Base-by-base conservation (phyloP, 1,139 yeast genomes). In the Geotrichum candidum region DNA sequence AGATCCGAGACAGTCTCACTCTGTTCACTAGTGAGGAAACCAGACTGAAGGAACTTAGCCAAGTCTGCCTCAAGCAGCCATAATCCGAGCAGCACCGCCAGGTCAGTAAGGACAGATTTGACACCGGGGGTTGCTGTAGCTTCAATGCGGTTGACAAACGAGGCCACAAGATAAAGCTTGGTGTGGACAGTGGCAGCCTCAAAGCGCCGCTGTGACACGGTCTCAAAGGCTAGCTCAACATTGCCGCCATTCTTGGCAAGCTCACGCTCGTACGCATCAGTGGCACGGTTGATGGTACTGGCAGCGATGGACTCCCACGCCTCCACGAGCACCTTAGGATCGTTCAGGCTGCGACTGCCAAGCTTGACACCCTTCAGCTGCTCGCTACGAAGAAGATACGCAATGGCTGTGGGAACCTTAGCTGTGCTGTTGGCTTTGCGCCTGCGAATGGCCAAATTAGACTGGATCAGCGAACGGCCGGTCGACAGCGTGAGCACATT, bases 401-500 rank as follows among this genome's bases (percentile, higher is more conserved):
- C 60, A 3, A 67, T 66, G 29, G 68, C 68, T 23, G 65, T 67
- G 2, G 76, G 73, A 18, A 73, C 68, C 31, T 63, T 61, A 64
- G 68, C 65, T 7, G 60, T 58, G 13, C 70, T 69, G 35, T 72
- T 69, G 33, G 57, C 53, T 59, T 66, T 63, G 51, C 73, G 74
- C 54, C 65, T 64, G 54, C 66, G 67, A 22, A 68, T 67, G n/a
- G 62, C 65, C 54, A 70, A 56, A 56, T 67, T 66, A 22, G 69
- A 63, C 67, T 72, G 75, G 56, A 73, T 70, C 31, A 73, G 67
- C 10, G 73, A 66, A 33, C 76, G 73, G 68, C 96, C 96, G 66
- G 90, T 84, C 63, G 89, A 85, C 75, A 88, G 83, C 18, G 89
- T 89, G 68, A 90, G 80, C 58, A 90, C 87, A 72, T 86, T 89